Evolutionary conservation across 371 early-diverging fungal species (phyloP).

Genomic region (Mucor velutinosus): DNA sequence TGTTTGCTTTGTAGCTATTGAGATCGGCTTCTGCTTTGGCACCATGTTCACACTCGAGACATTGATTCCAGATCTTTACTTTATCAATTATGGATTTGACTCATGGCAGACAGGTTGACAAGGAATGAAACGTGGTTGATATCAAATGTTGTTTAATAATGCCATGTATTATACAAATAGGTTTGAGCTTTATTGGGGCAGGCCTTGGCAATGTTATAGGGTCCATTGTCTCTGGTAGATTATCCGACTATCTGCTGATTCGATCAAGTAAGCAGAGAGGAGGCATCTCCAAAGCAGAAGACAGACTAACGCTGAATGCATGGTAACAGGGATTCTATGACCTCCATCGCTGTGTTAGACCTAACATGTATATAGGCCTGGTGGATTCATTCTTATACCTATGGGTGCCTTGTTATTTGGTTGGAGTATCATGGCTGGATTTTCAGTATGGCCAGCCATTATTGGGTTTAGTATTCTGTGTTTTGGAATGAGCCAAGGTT

Average conservation of each 20-base stretch:
- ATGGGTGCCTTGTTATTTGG: constrained; percentile 57
- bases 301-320: constrained; percentile 43
- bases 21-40: constrained; percentile 22
- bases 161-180: constrained; percentile 10
- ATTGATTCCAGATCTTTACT: constrained; percentile 40
- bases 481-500: constrained; percentile 64
- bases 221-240: constrained; percentile 32
- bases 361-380: constrained; percentile 36
- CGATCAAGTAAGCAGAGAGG: constrained; percentile 30
- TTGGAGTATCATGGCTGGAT: constrained; percentile 45
- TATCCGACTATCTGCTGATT: constrained; percentile 40
- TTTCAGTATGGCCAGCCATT: constrained; percentile 51
- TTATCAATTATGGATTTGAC: constrained; percentile 34
- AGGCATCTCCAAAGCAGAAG: constrained; percentile 35
- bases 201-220: constrained; percentile 48
- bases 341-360: background rate
- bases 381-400: constrained; percentile 55
- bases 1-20: constrained; percentile 17
- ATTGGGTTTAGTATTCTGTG: constrained; percentile 55
- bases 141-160: background rate
- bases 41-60: constrained; percentile 52
- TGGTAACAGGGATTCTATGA: constrained; percentile 26
- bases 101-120: constrained; percentile 49
- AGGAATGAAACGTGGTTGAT: background rate
- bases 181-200: constrained; percentile 45